These are phyloP conservation scores for Chiua sp. DNA, from an alignment of 1,284 basidiomycete species.

Conservation along the genomic window DNA sequence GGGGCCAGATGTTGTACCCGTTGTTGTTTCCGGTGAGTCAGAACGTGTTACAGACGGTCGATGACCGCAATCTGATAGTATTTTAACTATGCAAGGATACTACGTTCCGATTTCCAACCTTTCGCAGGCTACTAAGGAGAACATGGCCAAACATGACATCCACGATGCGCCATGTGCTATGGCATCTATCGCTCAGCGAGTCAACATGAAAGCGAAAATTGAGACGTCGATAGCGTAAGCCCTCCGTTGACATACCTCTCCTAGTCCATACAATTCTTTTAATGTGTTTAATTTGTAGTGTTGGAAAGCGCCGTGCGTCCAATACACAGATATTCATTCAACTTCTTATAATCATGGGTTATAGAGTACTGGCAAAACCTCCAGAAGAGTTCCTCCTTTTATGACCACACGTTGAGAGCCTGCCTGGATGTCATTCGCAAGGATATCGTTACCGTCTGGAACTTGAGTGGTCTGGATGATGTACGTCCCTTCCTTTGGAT, in stretches of 20 bases:
- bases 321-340: background rate
- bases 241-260: background rate
- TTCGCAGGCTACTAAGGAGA: conserved; percentile 5
- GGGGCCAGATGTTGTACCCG: background rate
- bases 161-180: conserved; percentile 1
- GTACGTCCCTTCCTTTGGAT: conserved; percentile 10
- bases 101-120: background rate
- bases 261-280: background rate
- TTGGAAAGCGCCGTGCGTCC: conserved; percentile 31
- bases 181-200: conserved; percentile 2
- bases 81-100: conserved; percentile 9
- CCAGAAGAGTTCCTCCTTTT: conserved; percentile 27
- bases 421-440: conserved; percentile 30
- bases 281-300: conserved; percentile 12
- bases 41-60: background rate
- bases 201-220: background rate
- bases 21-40: conserved; percentile 18
- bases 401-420: conserved; percentile 12
- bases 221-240: background rate
- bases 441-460: conserved; percentile 36
- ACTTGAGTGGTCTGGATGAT: conserved; percentile 32
- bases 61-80: too few relatives aligned
- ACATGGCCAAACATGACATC: conserved; percentile 8
- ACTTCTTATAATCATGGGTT: background rate
- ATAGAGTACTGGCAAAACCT: conserved; percentile 38